Percentiles rank a stretch among this genome's conserved stretches.
phyloP scores from a whole-genome alignment of 2,329 filamentous ascomycete species.

The Penicillium sp. region DNA sequence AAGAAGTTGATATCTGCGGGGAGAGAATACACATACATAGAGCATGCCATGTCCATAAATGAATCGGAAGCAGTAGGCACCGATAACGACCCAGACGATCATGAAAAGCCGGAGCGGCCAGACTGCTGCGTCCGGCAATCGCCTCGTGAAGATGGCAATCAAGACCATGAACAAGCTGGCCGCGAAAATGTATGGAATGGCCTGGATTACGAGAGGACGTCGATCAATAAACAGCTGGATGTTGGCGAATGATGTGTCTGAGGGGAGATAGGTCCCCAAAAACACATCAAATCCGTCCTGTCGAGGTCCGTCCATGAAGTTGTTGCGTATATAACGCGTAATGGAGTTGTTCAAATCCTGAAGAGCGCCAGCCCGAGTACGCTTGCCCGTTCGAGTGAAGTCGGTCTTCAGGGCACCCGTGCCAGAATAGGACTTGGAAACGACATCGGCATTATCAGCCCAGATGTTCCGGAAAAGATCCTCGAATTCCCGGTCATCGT shows the following conservation, averaged over 20 bases:
- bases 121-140: conserved; percentile 72
- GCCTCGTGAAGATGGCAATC: conserved; percentile 72
- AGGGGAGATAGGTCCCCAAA: conserved; percentile 80
- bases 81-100: conserved; percentile 73
- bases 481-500: conserved; percentile 81
- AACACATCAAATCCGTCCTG: conserved; percentile 97
- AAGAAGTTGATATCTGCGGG: not conserved
- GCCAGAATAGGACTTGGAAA: conserved; percentile 89
- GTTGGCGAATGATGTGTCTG: conserved; percentile 69
- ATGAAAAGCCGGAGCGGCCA: conserved; percentile 82
- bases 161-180: conserved; percentile 84
- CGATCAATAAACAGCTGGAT: conserved; percentile 80
- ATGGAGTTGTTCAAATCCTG: conserved; percentile 87
- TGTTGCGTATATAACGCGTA: conserved; percentile 89
- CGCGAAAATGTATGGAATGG: conserved; percentile 87
- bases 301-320: conserved; percentile 89
- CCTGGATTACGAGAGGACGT: conserved; percentile 83
- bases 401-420: conserved; percentile 98
- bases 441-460: conserved; percentile 97
- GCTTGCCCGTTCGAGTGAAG: conserved; percentile 88
- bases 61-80: conserved; percentile 74
- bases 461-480: conserved; percentile 93
- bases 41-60: conserved; percentile 85
- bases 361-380: conserved; percentile 81
- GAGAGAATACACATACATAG: conserved; percentile 58